Evolutionary conservation across 140 eudicot genomes (phyloP).

Genomic region (Cichorium intybus): DNA sequence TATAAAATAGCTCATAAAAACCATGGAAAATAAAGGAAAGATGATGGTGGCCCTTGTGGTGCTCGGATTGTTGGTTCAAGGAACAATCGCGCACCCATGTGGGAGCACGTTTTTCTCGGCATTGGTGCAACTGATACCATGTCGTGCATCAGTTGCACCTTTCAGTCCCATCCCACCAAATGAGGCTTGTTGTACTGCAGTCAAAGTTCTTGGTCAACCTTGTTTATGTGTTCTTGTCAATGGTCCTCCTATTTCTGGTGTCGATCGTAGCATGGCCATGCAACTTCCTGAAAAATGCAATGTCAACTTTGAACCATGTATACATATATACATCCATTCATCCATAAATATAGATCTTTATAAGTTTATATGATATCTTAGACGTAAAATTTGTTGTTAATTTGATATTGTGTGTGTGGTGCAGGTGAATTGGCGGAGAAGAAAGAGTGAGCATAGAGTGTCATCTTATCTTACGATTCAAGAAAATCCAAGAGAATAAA

Average conservation of each 20-base stretch:
- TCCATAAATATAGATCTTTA: neutral
- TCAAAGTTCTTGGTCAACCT: slow-evolving; percentile 88
- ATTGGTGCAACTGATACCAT: slow-evolving; percentile 91
- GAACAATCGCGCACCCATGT: slow-evolving; percentile 52
- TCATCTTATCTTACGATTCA: slow-evolving; percentile 4
- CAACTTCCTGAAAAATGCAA: slow-evolving; percentile 93
- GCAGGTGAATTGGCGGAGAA: slow-evolving; percentile 37
- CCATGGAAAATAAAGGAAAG: slow-evolving; percentile 41
- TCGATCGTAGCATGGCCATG: slow-evolving; percentile 90
- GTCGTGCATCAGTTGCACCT: slow-evolving; percentile 88
- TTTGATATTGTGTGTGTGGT: slow-evolving; percentile 7
- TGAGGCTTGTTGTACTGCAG: slow-evolving; percentile 76
- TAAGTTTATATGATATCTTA: neutral
- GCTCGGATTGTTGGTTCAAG: slow-evolving; percentile 39
- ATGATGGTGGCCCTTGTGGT: slow-evolving; percentile 26
- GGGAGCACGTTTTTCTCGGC: slow-evolving; percentile 92
- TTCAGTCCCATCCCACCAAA: slow-evolving; percentile 80
- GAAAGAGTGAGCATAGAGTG: slow-evolving; percentile 21
- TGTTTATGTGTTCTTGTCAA: slow-evolving; percentile 88
- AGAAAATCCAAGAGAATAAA: slow-evolving; percentile 28
- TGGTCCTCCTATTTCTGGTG: slow-evolving; percentile 98
- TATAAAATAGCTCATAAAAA: neutral
- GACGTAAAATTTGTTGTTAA: neutral
- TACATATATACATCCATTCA: neutral
- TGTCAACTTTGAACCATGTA: slow-evolving; percentile 90